Evolutionary conservation across 805 yeast genomes (phyloP), one percentile per base, ranked within the genome.

Genomic region (Scheffersomyces amazonensis): DNA sequence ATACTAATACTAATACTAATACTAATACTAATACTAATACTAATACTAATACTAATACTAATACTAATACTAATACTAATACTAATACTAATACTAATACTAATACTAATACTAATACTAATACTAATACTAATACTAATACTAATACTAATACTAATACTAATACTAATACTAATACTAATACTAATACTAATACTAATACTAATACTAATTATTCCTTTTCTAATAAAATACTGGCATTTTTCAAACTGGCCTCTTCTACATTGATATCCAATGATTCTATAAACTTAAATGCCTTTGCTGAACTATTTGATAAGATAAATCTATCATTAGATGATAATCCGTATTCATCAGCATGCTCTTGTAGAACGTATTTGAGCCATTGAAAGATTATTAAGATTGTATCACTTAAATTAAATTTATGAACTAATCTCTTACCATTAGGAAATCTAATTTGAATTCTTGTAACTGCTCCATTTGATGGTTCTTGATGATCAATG

Each of bases 391-490:
- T 58, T 1, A 56, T 59, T 3, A 66, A 41, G 0, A 93, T 87
- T 3, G 72, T 66, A 46, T 86, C 95, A 3, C 39, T 20, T 9
- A 75, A 52, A 7, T 63, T 61, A 49, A 91, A 85, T 41, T 87
- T 75, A 42, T 87, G 82, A 9, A 91, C 83, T 10, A 83, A 64
- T 41, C 97, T 71, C 33, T 80, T 75, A n/a, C 98, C 97, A 51
- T 83, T 87, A 13, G 90, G 93, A 20, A 87, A 75, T 42, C 96
- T 72, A n/a, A 93, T 75, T 61, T 93, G 98, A 18, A 93, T 76
- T 50, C 96, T 71, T 0, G 96, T 87, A 5, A 71, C 64, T 0
- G 80, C 69, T 6, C 69, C 61, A 0, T 78, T 74, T 9, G 75
- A 81, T 1, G 96, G 95, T 52, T 89, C 96, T 0, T 66, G 65